Conservation (phyloP, 208 protist genomes). For the Trypanosoma theileri region DNA sequence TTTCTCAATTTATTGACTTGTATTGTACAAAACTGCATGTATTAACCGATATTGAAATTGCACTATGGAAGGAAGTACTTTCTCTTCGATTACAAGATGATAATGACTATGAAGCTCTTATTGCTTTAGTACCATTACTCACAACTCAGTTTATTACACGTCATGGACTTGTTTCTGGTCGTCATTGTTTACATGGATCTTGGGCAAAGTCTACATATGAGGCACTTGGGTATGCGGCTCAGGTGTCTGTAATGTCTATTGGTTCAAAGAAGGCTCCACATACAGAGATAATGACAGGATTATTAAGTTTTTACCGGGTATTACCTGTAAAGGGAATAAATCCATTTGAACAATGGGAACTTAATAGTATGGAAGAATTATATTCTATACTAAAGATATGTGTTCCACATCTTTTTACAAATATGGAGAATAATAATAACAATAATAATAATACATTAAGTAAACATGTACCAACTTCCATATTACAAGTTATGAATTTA, state of each 20-base stretch:
- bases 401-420: constrained; percentile 1
- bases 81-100: constrained; percentile 23
- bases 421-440: not conserved
- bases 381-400: constrained; percentile 39
- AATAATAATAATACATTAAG: not conserved
- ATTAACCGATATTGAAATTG: constrained; percentile 55
- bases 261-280: constrained; percentile 41
- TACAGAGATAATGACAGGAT: constrained; percentile 33
- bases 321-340: constrained; percentile 43
- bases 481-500: constrained; percentile 6
- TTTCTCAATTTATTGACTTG: constrained; percentile 51
- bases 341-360: constrained; percentile 63
- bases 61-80: constrained; percentile 59
- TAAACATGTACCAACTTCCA: not conserved
- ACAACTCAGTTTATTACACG: constrained; percentile 54
- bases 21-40: constrained; percentile 55
- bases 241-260: constrained; percentile 60
- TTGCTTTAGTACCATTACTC: constrained; percentile 59
- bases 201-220: constrained; percentile 57
- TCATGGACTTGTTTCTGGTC: constrained; percentile 50
- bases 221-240: constrained; percentile 47
- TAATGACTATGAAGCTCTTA: constrained; percentile 24
- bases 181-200: constrained; percentile 46
- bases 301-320: constrained; percentile 50
- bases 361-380: constrained; percentile 56